A percentile compares a stretch with the other conserved stretches of the same genome.
Evolutionary conservation across 1,284 basidiomycete species (phyloP).

Genomic region (Tylopilus sp.): DNA sequence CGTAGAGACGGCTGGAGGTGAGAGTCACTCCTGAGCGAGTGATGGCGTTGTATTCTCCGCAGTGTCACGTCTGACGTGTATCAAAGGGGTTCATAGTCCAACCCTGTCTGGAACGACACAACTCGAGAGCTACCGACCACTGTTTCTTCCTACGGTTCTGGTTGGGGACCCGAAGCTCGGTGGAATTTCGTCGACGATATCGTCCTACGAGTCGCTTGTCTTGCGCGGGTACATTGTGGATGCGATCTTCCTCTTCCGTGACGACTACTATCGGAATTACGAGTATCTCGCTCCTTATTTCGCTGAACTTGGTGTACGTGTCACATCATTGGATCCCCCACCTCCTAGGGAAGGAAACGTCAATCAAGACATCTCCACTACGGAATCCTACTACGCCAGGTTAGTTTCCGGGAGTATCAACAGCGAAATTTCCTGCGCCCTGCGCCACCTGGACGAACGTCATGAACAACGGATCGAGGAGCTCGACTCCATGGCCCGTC

Average conservation of each 20-base stretch:
- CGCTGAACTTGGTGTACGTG: constrained; percentile 61
- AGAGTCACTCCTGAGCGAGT: constrained; percentile 32
- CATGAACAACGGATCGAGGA: constrained; percentile 66
- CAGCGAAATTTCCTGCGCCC: constrained; percentile 46
- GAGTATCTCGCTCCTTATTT: constrained; percentile 84
- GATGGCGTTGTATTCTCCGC: not conserved
- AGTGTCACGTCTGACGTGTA: constrained; percentile 3
- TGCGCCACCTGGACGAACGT: constrained; percentile 59
- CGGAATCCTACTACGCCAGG: constrained; percentile 69
- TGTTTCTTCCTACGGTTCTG: constrained; percentile 84
- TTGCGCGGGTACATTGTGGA: constrained; percentile 91
- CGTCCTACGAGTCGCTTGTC: constrained; percentile 87
- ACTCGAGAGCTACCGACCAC: constrained; percentile 77
- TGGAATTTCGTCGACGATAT: constrained; percentile 92
- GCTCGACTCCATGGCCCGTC: constrained; percentile 73
- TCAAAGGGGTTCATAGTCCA: constrained; percentile 88
- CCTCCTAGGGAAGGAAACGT: constrained; percentile 50
- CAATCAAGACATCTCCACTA: constrained; percentile 49
- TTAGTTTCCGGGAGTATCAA: constrained; percentile 38
- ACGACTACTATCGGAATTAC: constrained; percentile 83
- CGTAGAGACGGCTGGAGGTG: constrained; percentile 94
- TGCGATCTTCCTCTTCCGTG: constrained; percentile 84
- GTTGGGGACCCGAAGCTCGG: constrained; percentile 88
- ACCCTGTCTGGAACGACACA: constrained; percentile 85
- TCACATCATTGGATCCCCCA: constrained; percentile 57